Base-by-base conservation (phyloP, 176 grass and related monocot genomes). In the Pharus latifolius region DNA sequence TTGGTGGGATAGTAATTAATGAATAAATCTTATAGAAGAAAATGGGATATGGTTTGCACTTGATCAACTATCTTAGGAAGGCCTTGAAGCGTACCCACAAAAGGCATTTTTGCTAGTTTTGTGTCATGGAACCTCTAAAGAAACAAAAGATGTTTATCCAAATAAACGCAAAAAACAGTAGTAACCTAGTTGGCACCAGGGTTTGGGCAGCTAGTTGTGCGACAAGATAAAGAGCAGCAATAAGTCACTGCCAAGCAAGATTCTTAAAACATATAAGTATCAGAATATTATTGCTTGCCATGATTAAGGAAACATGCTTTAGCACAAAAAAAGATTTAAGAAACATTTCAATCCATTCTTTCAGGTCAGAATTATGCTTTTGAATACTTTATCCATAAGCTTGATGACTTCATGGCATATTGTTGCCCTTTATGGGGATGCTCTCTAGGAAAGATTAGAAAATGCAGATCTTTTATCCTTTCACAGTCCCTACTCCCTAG, bases 61-160 rank as follows among this genome's bases (percentile, higher is more conserved):
- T 96, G 82, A 51, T 96, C 88, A 7, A 91, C 75, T 16, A 71
- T 88, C n/a, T 85, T 73, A 19, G 91, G 32, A 70, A 91, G 78
- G 15, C 70, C 62, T n/a, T 84, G 85, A 72, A 83, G 76, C 16
- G 92, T 91, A 74, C 78, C 84, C 33, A 87, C 78, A n/a, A 91
- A 96, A 30, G 92, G 92, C 92, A 96, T 88, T 56, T 96, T 87
- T 1, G 60, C 91, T 18, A 96, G 40, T 48, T 85, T 96, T 68
- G 40, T 74, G 35, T 87, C 87, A 74, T 84, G 87, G 73, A 96
- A 88, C 70, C 87, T 96, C 76, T 10, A 25, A 63, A 69, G 20
- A 59, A 4, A 61, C 1, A 31, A 9, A 62, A 17, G 5, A 44
- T 6, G 17, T 8, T 29, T 12, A 46, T 69, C 33, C n/a, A n/a